phyloP scores from a whole-genome alignment of 2,329 filamentous ascomycete species.

The Monilinia laxa region DNA sequence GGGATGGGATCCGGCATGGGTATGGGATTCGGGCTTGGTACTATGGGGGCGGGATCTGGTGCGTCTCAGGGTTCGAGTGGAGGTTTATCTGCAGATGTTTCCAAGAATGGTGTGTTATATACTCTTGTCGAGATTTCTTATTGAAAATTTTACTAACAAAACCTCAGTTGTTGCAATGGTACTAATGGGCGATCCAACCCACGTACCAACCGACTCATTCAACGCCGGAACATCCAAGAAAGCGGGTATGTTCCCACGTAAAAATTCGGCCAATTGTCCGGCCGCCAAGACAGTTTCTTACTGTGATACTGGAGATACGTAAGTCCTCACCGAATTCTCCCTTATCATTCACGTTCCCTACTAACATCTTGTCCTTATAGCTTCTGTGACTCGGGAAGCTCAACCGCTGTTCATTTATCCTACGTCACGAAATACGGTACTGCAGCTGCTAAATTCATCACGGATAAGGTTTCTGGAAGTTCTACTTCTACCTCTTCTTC shows the following conservation, averaged over 20 bases:
- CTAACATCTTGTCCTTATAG: neutral
- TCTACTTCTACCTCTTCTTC: neutral
- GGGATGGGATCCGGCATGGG: neutral
- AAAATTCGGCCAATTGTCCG: conserved; percentile 21
- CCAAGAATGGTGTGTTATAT: conserved; percentile 7
- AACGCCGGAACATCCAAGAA: conserved; percentile 38
- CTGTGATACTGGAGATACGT: conserved; percentile 8
- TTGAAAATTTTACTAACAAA: conserved; percentile 22
- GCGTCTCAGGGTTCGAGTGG: conserved; percentile 1
- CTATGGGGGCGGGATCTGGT: too few species aligned
- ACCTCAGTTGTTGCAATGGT: conserved; percentile 37
- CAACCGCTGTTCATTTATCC: conserved; percentile 4
- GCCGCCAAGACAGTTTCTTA: neutral
- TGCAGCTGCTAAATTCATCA: conserved; percentile 17
- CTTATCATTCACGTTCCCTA: neutral
- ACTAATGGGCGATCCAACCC: conserved; percentile 43
- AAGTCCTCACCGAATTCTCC: neutral
- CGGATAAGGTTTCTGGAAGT: conserved; percentile 5
- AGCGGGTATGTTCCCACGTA: conserved; percentile 36
- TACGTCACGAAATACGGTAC: conserved; percentile 16
- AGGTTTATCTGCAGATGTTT: conserved; percentile 23
- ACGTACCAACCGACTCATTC: conserved; percentile 37
- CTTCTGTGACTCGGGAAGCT: conserved; percentile 16
- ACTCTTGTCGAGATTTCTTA: too few species aligned
- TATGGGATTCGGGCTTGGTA: too few species aligned